These are phyloP conservation scores for Apiospora malaysiana DNA, from an alignment of 2,329 filamentous ascomycete genomes.

Conservation along the genomic window DNA sequence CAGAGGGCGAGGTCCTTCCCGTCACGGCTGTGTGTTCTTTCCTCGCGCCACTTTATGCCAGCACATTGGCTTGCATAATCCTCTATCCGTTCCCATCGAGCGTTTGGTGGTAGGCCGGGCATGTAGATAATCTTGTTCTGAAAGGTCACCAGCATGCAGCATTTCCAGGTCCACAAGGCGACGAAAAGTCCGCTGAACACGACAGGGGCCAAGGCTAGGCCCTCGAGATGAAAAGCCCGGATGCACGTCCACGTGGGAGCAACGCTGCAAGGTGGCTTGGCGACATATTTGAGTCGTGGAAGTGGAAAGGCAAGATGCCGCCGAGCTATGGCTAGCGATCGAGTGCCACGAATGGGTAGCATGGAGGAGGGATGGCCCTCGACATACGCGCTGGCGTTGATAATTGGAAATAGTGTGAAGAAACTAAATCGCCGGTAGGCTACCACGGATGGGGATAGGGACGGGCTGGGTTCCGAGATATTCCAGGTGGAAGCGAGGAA, in stretches of 20 bases:
- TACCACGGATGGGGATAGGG: not conserved
- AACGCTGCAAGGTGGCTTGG: slow-evolving; percentile 30
- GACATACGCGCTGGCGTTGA: not conserved
- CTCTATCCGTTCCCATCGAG: slow-evolving; percentile 68
- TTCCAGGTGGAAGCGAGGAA: not conserved
- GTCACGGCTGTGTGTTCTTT: slow-evolving; percentile 65
- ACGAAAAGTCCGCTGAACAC: slow-evolving; percentile 71
- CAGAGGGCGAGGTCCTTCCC: slow-evolving; percentile 69
- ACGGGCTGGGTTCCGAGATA: not conserved
- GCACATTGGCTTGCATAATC: slow-evolving; percentile 66
- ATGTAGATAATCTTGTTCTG: slow-evolving; percentile 87
- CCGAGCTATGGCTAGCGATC: slow-evolving; percentile 11
- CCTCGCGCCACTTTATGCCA: slow-evolving; percentile 71
- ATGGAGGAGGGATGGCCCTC: not conserved
- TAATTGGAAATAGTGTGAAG: not conserved
- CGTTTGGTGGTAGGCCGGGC: slow-evolving; percentile 74
- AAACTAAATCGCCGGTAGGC: too few relatives aligned
- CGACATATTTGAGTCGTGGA: slow-evolving; percentile 19
- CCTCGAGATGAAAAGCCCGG: slow-evolving; percentile 42
- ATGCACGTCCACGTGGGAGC: slow-evolving; percentile 29
- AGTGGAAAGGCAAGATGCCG: slow-evolving; percentile 7
- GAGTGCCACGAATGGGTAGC: not conserved
- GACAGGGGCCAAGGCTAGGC: slow-evolving; percentile 66
- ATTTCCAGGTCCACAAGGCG: slow-evolving; percentile 70
- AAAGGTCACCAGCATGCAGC: slow-evolving; percentile 75